Evolutionary conservation across 345 rosid species (phyloP).

Genomic region (Schrenkiella parvula): DNA sequence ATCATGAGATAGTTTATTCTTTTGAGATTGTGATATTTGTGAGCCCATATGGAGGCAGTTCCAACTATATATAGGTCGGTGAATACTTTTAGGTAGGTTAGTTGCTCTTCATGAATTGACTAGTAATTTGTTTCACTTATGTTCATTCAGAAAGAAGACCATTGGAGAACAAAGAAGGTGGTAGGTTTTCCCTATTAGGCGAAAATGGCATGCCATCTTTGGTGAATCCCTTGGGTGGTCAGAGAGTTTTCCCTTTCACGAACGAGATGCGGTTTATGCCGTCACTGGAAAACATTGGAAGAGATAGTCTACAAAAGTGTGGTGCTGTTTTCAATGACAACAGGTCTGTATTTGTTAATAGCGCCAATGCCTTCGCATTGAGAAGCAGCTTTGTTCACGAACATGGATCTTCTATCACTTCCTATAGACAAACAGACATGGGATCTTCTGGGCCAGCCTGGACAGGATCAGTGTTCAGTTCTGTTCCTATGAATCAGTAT

Average conservation of each 20-base stretch:
- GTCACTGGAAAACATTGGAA: conserved; percentile 33
- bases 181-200: neutral
- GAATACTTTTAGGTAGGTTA: neutral
- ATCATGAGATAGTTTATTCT: conserved; percentile 8
- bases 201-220: conserved; percentile 20
- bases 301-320: conserved; percentile 36
- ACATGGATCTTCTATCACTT: conserved; percentile 37
- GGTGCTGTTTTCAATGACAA: conserved; percentile 34
- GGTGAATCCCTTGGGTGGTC: conserved; percentile 23
- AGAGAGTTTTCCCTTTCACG: conserved; percentile 29
- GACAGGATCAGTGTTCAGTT: conserved; percentile 37
- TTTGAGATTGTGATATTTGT: conserved; percentile 24
- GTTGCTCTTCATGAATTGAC: neutral
- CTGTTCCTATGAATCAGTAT: conserved; percentile 38
- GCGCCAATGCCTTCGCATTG: conserved; percentile 34
- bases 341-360: conserved; percentile 33
- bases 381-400: conserved; percentile 45
- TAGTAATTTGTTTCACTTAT: neutral
- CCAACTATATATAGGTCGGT: neutral
- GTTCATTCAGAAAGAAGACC: conserved; percentile 21
- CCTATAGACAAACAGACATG: conserved; percentile 25
- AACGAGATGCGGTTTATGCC: conserved; percentile 38
- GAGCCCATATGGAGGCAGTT: neutral
- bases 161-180: conserved; percentile 2
- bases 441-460: conserved; percentile 34